Evolutionary conservation across 371 early-diverging fungal species (phyloP), one percentile per base, ranked within the genome.

Genomic region (Lichtheimia ramosa): DNA sequence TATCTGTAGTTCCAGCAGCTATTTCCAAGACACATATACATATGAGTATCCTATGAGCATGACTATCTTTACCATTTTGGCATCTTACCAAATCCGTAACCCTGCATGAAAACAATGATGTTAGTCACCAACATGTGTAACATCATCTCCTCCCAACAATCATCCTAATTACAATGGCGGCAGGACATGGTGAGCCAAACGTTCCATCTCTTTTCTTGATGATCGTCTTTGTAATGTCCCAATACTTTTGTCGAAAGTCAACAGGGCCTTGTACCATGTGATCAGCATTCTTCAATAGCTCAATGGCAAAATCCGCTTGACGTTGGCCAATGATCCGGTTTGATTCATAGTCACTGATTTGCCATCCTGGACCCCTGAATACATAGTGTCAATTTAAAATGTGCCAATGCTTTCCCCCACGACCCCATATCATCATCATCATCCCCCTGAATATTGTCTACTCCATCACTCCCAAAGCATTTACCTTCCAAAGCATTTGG

Each of bases 1-100:
- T 82, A 73, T 89, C 89, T 7, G 86, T 88, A 18, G 89, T 89
- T 39, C 88, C 89, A 28, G 88, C 87, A 61, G 83, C 80, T 73
- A 79, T 21, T 40, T 51, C 23, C 3, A 18, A 23, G 5, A 18
- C 8, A 18, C 4, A n/a, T 1, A 18, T 27, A 18, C 4, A n/a
- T 1, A 15, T 25, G 46, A 25, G 25, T 25, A 5, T 46, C 10
- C 13, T 12, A 46, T 18, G n/a, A 46, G 46, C 18, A 13, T 2
- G 12, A 18, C 10, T 41, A 25, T 60, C n/a, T 42, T 62, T 12
- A 42, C n/a, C 10, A 51, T 14, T 43, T 12, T 18, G 21, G 16
- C 34, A 18, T 23, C 39, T 59, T 71, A 75, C 76, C 74, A 58
- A 79, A 74, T 54, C 69, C 72, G 63, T 77, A 75, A 20, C 77